Conservation (phyloP, 306 rosid genomes). For the Potentilla sterilis region DNA sequence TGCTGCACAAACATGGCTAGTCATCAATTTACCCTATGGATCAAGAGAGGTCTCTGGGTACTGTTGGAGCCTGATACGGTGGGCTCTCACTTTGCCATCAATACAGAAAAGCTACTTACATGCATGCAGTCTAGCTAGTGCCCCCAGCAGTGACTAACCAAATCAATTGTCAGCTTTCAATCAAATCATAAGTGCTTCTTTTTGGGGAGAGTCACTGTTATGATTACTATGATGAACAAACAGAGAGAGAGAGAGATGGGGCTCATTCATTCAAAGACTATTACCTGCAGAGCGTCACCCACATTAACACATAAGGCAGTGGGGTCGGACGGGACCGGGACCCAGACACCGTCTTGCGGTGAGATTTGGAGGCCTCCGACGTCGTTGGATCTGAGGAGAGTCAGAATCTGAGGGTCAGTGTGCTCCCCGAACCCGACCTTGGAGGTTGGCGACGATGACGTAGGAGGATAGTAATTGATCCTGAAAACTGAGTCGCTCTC, state of each 20-base stretch:
- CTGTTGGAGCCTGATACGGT: slow-evolving; percentile 4
- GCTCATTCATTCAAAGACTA: too few relatives aligned
- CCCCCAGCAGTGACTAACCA: slow-evolving; percentile 18
- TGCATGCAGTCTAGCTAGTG: background rate
- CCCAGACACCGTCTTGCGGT: slow-evolving; percentile 53
- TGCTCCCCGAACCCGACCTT: slow-evolving; percentile 74
- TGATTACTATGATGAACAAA: slow-evolving; percentile 9
- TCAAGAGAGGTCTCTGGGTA: background rate
- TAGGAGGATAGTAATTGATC: slow-evolving; percentile 76
- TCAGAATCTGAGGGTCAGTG: slow-evolving; percentile 87
- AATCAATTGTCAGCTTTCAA: slow-evolving; percentile 29
- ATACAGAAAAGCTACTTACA: slow-evolving; percentile 10
- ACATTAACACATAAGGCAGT: slow-evolving; percentile 68
- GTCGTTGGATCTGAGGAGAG: slow-evolving; percentile 74
- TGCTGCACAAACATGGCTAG: slow-evolving; percentile 1
- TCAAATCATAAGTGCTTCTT: slow-evolving; percentile 2
- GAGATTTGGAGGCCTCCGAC: slow-evolving; percentile 79
- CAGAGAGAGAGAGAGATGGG: background rate
- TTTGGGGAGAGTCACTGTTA: background rate
- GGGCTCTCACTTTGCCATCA: slow-evolving; percentile 11
- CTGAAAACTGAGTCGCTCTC: slow-evolving; percentile 70
- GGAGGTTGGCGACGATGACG: slow-evolving; percentile 26
- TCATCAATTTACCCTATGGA: background rate
- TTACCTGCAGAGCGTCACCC: slow-evolving; percentile 68
- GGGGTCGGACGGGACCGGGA: slow-evolving; percentile 75